phyloP scores from a whole-genome alignment of 129 eudicot species.

The Tagetes erecta region DNA sequence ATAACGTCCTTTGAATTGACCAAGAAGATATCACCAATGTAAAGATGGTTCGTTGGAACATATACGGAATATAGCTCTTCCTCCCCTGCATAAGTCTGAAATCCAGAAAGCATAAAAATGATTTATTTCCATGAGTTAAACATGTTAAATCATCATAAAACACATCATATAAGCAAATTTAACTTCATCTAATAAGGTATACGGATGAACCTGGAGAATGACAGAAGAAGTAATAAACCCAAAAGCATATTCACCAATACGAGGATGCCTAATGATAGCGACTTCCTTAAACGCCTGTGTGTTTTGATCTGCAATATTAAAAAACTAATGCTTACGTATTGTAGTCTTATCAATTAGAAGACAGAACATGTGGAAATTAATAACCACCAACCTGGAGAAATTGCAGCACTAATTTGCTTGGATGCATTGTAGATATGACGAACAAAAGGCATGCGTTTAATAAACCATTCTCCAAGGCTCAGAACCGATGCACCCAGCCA shows the following conservation, averaged over 20 bases:
- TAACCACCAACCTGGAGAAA: slow-evolving; percentile 65
- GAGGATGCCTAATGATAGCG: slow-evolving; percentile 92
- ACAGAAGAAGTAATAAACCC: slow-evolving; percentile 89
- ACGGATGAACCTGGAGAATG: slow-evolving; percentile 56
- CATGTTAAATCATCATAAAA: neutral
- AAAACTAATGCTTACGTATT: neutral
- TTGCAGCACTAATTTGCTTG: slow-evolving; percentile 82
- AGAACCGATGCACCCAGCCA: slow-evolving; percentile 92
- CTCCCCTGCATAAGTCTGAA: slow-evolving; percentile 71
- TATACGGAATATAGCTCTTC: slow-evolving; percentile 81
- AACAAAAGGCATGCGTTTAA: slow-evolving; percentile 82
- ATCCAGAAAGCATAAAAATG: neutral
- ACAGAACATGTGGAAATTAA: neutral
- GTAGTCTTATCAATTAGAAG: neutral
- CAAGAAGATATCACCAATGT: slow-evolving; percentile 79
- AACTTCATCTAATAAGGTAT: slow-evolving; percentile 1
- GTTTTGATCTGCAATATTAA: slow-evolving; percentile 62
- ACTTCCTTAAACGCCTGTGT: slow-evolving; percentile 85
- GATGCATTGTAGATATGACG: slow-evolving; percentile 84
- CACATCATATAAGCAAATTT: neutral
- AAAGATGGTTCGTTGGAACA: slow-evolving; percentile 88
- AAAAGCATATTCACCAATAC: slow-evolving; percentile 90
- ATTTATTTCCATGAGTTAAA: neutral
- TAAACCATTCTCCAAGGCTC: slow-evolving; percentile 84
- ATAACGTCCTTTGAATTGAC: slow-evolving; percentile 76